Evolutionary conservation across 768 basidiomycete species (phyloP).

Genomic region (Leccinum ochraceum): DNA sequence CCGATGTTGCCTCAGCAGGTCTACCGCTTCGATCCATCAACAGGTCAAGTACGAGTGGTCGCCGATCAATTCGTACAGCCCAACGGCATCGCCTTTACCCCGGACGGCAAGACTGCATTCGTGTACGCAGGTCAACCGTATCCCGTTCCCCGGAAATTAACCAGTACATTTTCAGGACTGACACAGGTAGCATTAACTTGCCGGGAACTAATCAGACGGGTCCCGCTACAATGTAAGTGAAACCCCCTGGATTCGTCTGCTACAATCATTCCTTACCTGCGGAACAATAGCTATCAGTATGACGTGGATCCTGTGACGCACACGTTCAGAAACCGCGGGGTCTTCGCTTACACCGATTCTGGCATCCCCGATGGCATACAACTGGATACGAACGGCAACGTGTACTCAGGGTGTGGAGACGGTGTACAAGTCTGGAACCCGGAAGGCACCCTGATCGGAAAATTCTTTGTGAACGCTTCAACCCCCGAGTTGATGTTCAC

Average conservation of each 20-base stretch:
- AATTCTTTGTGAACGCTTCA: conserved; percentile 28
- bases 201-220: conserved; percentile 53
- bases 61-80: conserved; percentile 63
- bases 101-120: not conserved
- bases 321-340: conserved; percentile 57
- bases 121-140: not conserved
- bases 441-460: conserved; percentile 49
- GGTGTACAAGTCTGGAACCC: conserved; percentile 64
- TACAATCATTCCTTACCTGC: not conserved
- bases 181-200: conserved; percentile 38
- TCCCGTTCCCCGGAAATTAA: conserved; percentile 5
- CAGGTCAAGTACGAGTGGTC: conserved; percentile 65
- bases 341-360: conserved; percentile 67
- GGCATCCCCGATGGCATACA: conserved; percentile 70
- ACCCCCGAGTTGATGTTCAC: conserved; percentile 45
- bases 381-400: conserved; percentile 62
- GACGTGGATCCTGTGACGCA: conserved; percentile 61
- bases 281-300: conserved; percentile 55
- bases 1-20: conserved; percentile 46
- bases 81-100: not conserved
- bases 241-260: not conserved
- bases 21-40: conserved; percentile 50
- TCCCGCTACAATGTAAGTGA: conserved; percentile 68
- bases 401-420: conserved; percentile 70
- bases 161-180: conserved; percentile 30